A percentile compares a stretch with the other conserved stretches of the same genome.
Conservation (phyloP, 2,329 filamentous ascomycete genomes). For the Fusarium stilboides region DNA sequence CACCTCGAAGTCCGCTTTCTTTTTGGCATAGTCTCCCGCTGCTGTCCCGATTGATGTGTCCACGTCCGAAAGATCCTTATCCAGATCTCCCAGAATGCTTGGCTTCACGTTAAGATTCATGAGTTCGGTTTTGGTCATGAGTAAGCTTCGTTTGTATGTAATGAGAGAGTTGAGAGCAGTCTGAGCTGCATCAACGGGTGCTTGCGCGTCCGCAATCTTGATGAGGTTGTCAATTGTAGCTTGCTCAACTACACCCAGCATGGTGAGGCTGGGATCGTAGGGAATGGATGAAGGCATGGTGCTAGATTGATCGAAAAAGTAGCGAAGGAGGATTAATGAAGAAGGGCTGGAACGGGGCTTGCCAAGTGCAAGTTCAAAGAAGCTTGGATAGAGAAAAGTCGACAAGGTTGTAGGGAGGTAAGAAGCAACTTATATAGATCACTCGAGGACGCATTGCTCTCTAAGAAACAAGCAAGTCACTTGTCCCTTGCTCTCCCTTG, state of each 20-base stretch:
- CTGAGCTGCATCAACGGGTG: conserved; percentile 25
- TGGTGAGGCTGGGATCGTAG: conserved; percentile 28
- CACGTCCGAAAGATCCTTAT: background rate
- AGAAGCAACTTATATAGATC: too few species aligned
- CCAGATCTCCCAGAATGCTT: background rate
- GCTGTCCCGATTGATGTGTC: background rate
- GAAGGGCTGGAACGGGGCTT: too few species aligned
- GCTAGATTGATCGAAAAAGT: too few species aligned
- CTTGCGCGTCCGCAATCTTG: background rate
- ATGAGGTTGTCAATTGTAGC: conserved; percentile 5
- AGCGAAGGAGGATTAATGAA: too few species aligned
- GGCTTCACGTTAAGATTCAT: conserved; percentile 17
- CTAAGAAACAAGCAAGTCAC: too few species aligned
- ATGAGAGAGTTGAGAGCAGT: conserved; percentile 33
- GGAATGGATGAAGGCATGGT: conserved; percentile 29
- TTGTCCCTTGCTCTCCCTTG: too few species aligned
- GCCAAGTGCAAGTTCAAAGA: too few species aligned
- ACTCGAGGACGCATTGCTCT: too few species aligned
- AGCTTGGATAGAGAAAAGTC: too few species aligned
- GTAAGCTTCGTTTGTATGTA: conserved; percentile 23
- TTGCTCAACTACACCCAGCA: conserved; percentile 13
- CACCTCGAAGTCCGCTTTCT: background rate
- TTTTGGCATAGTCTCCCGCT: background rate
- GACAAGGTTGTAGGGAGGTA: too few species aligned
- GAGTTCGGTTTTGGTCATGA: conserved; percentile 41